Evolutionary conservation across 768 basidiomycete species (phyloP), one percentile per base, ranked within the genome.

Genomic region (Collybia nuda): DNA sequence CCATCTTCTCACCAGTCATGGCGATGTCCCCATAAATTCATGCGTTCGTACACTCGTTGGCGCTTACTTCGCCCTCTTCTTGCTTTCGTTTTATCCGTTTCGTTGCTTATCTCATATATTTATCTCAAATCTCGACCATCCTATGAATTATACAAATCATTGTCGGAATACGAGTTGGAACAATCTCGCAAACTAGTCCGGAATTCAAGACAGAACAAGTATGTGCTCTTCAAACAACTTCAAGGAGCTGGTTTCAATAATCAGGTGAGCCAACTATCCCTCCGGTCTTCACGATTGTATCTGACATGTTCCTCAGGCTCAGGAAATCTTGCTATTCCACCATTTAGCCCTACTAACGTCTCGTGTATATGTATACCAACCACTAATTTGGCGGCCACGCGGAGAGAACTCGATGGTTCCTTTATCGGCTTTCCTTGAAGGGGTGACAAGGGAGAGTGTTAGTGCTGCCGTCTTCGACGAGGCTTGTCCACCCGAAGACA

Each of bases 201-300:
- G 40, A 65, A 62, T 43, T 52, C 62, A 23, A 51, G 52, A 28
- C 56, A 62, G 9, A 61, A 60, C 26, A 73, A 67, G 61, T 77
- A 69, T 59, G 76, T 78, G 2, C 56, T 68, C 44, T 77, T 76
- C 53, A 69, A 65, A 50, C 77, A 77, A 52, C 64, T 77, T 15
- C 72, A 73, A 42, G 77, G 76, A 5, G 76, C 74, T 21, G 77
- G 76, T 1, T 79, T 79, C 52, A 77, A 77, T 45, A 79, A 76
- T 49, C 76, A 79, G 61, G 77, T 72, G 40, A 18, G 61, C 54
- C 15, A 6, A n/a, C 22, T 43, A 5, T 51, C 2, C 45, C 24
- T 21, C 32, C 43, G 40, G 28, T 47, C 21, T 19, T 21, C 17
- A 44, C 7, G 37, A 39, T 19, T 39, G 28, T 44, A 47, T 53